Evolutionary conservation across 2,329 filamentous ascomycete species (phyloP).

Genomic region (Penicillium decumbens): DNA sequence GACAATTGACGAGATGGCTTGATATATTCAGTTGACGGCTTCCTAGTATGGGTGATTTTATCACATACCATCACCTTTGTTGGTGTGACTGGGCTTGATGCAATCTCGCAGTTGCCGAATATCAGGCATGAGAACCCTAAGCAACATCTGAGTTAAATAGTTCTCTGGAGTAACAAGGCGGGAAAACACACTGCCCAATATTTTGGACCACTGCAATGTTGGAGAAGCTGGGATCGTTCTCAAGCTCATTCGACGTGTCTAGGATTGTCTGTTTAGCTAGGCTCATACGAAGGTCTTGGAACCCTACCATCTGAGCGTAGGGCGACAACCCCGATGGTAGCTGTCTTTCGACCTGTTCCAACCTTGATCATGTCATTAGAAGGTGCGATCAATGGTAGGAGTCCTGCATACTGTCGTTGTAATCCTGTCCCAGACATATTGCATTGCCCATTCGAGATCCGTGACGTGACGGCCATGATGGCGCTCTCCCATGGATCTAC

Average conservation of each 20-base stretch:
- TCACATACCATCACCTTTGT: conserved; percentile 64
- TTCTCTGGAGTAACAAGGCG: conserved; percentile 29
- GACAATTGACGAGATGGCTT: conserved; percentile 75
- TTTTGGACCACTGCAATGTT: conserved; percentile 70
- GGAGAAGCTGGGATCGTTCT: conserved; percentile 66
- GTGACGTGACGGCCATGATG: conserved; percentile 67
- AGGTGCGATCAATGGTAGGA: neutral
- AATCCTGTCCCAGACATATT: conserved; percentile 93
- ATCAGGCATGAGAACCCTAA: conserved; percentile 61
- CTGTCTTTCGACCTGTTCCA: conserved; percentile 67
- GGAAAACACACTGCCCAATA: conserved; percentile 57
- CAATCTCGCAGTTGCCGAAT: conserved; percentile 60
- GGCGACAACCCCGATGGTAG: conserved; percentile 72
- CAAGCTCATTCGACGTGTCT: conserved; percentile 65
- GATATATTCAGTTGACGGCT: neutral
- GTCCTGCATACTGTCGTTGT: conserved; percentile 60
- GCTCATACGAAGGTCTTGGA: neutral
- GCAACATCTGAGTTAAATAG: conserved; percentile 6
- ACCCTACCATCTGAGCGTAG: conserved; percentile 65
- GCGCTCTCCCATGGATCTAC: conserved; percentile 72
- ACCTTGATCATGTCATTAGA: conserved; percentile 37
- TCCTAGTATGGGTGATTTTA: neutral
- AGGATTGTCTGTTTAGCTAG: conserved; percentile 7
- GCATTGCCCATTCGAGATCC: conserved; percentile 83
- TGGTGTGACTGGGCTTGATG: conserved; percentile 64